phyloP scores from a whole-genome alignment of 306 rosid genomes.

The Cucurbita ficifolia region DNA sequence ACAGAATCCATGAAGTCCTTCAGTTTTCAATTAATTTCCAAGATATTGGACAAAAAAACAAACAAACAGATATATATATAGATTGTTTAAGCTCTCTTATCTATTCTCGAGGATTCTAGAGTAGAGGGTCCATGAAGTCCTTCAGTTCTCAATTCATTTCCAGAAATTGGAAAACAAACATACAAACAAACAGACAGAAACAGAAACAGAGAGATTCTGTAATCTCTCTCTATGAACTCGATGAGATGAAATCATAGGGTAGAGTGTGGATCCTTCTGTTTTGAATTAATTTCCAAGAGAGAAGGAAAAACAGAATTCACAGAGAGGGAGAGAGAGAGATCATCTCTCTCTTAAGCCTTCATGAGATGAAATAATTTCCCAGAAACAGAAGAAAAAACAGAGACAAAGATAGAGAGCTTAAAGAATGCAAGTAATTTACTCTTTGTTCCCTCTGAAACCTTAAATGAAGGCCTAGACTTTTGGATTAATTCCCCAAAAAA shows the following conservation, averaged over 20 bases:
- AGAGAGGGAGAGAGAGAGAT: too few relatives aligned
- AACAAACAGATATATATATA: too few relatives aligned
- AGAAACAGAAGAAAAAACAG: not conserved
- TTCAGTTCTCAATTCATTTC: not conserved
- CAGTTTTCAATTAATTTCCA: too few relatives aligned
- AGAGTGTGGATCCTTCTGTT: too few relatives aligned
- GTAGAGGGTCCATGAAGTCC: too few relatives aligned
- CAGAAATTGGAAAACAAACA: not conserved
- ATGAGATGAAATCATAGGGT: too few relatives aligned
- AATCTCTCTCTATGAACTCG: not conserved
- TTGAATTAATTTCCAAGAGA: too few relatives aligned
- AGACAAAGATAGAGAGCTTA: not conserved
- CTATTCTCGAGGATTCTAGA: too few relatives aligned
- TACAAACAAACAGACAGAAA: not conserved
- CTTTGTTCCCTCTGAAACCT: not conserved
- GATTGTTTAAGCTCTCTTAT: too few relatives aligned
- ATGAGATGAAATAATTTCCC: not conserved
- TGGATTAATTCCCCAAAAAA: not conserved
- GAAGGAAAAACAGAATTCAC: too few relatives aligned
- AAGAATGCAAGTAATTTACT: not conserved
- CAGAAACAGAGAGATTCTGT: not conserved
- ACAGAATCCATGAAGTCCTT: not conserved
- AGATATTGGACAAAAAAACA: too few relatives aligned
- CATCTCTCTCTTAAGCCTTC: not conserved
- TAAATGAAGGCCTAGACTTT: not conserved